Evolutionary conservation across 257 asterid species (phyloP).

Genomic region (Forsythia suspensa): DNA sequence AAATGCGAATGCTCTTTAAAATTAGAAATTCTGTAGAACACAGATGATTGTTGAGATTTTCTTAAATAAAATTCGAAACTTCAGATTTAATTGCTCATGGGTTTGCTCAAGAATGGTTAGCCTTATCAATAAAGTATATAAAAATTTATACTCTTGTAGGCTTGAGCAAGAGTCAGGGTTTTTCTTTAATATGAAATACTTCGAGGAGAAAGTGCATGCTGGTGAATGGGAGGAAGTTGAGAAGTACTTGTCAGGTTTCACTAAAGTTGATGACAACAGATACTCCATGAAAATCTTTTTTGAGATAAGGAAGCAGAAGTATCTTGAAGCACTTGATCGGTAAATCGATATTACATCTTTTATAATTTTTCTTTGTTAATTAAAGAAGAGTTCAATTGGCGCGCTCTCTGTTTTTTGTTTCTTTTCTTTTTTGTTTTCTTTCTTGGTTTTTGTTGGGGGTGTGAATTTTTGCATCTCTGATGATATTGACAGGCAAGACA

Average conservation of each 20-base stretch:
- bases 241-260: conserved; percentile 93
- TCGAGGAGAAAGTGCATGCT: conserved; percentile 94
- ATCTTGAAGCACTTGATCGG: conserved; percentile 98
- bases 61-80: background rate
- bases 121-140: too few species aligned
- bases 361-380: background rate
- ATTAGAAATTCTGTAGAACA: background rate
- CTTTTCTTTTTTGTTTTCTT: too few species aligned
- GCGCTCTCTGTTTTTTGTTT: background rate
- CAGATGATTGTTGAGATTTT: background rate
- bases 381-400: background rate
- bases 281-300: conserved; percentile 97
- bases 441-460: background rate
- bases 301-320: conserved; percentile 94
- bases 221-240: conserved; percentile 99
- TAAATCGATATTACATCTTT: conserved; percentile 25
- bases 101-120: background rate
- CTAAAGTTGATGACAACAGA: conserved; percentile 93
- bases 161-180: conserved; percentile 97
- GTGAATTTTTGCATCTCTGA: background rate
- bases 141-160: conserved; percentile 38
- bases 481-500: conserved; percentile 67
- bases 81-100: background rate
- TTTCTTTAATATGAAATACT: conserved; percentile 93
- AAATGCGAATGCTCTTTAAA: background rate